phyloP scores from a whole-genome alignment of 2,329 filamentous ascomycete genomes.

The Xylaria sp. region DNA sequence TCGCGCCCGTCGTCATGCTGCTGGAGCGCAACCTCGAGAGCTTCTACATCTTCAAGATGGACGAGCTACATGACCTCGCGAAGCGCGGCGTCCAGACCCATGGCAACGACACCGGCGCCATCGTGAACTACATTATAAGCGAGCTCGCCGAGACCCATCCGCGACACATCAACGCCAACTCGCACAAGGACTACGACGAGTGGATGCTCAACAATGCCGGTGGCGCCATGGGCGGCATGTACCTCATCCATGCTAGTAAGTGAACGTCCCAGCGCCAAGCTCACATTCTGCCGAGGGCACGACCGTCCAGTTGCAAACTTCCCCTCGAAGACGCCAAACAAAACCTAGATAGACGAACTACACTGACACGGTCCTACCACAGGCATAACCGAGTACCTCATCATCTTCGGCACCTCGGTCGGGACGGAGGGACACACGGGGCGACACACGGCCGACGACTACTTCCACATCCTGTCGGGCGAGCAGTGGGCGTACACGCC shows the following conservation, averaged over 20 bases:
- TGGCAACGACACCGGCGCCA: slow-evolving; percentile 77
- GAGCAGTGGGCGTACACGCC: slow-evolving; percentile 79
- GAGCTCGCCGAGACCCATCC: slow-evolving; percentile 68
- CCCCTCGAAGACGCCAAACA: too few relatives aligned
- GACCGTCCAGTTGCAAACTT: too few relatives aligned
- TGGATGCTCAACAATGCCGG: slow-evolving; percentile 95
- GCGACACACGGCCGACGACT: slow-evolving; percentile 91
- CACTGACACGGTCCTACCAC: too few relatives aligned
- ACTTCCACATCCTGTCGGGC: slow-evolving; percentile 89
- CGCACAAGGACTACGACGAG: slow-evolving; percentile 64
- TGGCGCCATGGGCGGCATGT: slow-evolving; percentile 92
- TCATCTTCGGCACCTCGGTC: slow-evolving; percentile 84
- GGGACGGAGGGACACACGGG: slow-evolving; percentile 90
- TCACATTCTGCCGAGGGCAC: neutral
- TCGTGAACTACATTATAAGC: slow-evolving; percentile 75
- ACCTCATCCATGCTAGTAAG: slow-evolving; percentile 85
- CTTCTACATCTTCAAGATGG: slow-evolving; percentile 80
- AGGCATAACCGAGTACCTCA: slow-evolving; percentile 88
- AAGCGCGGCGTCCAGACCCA: slow-evolving; percentile 72
- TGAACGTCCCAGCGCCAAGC: slow-evolving; percentile 33
- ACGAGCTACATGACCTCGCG: slow-evolving; percentile 74
- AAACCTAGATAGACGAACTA: too few relatives aligned
- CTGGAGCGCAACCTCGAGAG: slow-evolving; percentile 67
- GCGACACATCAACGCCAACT: slow-evolving; percentile 67
- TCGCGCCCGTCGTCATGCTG: slow-evolving; percentile 64